These are phyloP conservation scores for Halophytophthora polymorphica DNA, from an alignment of 352 stramenopile genomes.

Conservation along the genomic window DNA sequence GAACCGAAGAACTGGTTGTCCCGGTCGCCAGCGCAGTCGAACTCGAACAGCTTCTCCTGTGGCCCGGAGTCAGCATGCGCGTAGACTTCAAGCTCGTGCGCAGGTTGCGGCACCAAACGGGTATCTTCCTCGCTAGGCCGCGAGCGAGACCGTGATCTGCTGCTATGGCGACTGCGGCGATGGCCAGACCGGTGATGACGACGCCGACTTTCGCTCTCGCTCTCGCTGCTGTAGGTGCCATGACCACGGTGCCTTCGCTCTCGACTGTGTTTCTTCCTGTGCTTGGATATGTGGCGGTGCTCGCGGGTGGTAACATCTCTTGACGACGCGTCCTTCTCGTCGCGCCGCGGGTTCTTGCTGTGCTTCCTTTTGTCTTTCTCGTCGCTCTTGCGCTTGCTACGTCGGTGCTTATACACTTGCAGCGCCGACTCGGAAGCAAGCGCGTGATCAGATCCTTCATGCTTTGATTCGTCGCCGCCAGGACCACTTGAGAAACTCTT, in stretches of 20 bases:
- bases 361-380: constrained; percentile 20
- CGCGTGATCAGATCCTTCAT: background rate
- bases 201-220: background rate
- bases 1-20: constrained; percentile 73
- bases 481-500: constrained; percentile 25
- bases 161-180: constrained; percentile 6
- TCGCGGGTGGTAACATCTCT: constrained; percentile 7
- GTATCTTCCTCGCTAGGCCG: constrained; percentile 6
- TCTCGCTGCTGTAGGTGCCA: constrained; percentile 12
- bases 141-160: constrained; percentile 13
- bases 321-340: constrained; percentile 1
- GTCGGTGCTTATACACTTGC: constrained; percentile 31
- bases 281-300: constrained; percentile 19
- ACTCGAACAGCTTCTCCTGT: constrained; percentile 53
- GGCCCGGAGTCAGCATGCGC: background rate
- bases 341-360: constrained; percentile 14
- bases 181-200: constrained; percentile 10
- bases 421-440: constrained; percentile 10
- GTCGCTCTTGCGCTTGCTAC: constrained; percentile 14
- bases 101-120: constrained; percentile 8
- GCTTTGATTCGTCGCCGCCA: constrained; percentile 3
- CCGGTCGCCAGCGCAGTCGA: constrained; percentile 57
- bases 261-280: constrained; percentile 22
- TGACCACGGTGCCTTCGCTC: constrained; percentile 1
- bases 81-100: constrained; percentile 8